These are phyloP conservation scores for Colletotrichum sp. DNA, from an alignment of 2,329 filamentous ascomycete species.

Conservation along the genomic window DNA sequence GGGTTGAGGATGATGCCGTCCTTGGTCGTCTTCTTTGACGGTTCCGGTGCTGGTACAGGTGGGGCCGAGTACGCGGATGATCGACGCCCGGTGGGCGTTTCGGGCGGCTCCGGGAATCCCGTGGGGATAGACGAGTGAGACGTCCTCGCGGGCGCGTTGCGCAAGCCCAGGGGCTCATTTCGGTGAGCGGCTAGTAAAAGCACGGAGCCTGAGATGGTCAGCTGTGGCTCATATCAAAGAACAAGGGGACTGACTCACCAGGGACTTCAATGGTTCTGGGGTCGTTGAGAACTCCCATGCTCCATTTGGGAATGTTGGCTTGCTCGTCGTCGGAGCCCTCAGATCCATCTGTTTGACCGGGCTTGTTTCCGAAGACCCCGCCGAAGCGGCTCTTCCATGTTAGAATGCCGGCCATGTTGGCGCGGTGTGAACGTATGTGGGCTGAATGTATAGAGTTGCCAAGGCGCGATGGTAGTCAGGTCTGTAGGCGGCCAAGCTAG, in stretches of 20 bases:
- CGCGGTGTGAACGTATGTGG: not conserved
- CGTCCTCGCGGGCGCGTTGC: conserved; percentile 60
- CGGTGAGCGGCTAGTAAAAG: conserved; percentile 59
- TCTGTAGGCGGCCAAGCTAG: not conserved
- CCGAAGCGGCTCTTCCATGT: conserved; percentile 19
- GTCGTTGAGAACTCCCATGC: conserved; percentile 84
- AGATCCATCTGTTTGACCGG: not conserved
- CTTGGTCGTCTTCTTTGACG: conserved; percentile 73
- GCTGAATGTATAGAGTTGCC: not conserved
- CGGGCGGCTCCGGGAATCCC: conserved; percentile 35
- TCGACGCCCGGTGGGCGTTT: conserved; percentile 13
- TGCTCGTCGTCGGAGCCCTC: not conserved
- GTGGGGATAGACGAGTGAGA: conserved; percentile 63
- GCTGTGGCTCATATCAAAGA: not conserved
- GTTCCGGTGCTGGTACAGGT: conserved; percentile 22
- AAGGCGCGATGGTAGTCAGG: not conserved
- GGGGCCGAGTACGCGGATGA: conserved; percentile 2
- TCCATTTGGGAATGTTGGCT: conserved; percentile 51
- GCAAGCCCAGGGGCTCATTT: conserved; percentile 64
- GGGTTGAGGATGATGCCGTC: conserved; percentile 91
- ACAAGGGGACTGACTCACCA: conserved; percentile 53
- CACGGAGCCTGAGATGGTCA: conserved; percentile 53
- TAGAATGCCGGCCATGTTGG: not conserved
- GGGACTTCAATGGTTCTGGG: conserved; percentile 84
- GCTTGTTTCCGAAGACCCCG: conserved; percentile 13